A percentile compares a stretch with the other conserved stretches of the same genome.
These are phyloP conservation scores for Zymoseptoria brevis DNA, from an alignment of 2,329 filamentous ascomycete species.

Conservation along the genomic window DNA sequence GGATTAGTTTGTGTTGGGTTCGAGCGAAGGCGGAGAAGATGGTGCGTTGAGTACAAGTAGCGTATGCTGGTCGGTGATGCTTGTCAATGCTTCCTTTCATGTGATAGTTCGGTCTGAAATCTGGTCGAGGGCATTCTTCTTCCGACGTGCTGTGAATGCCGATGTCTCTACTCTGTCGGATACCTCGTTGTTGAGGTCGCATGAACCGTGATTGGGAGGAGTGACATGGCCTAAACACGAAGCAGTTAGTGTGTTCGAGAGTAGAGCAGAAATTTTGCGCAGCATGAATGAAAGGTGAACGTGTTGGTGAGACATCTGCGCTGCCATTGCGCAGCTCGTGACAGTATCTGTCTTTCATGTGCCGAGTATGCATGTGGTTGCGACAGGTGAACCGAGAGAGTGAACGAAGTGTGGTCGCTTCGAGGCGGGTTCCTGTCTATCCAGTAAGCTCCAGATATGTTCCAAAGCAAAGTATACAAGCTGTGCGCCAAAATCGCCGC, in stretches of 20 bases:
- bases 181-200: background rate
- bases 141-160: background rate
- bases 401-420: background rate
- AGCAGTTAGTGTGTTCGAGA: background rate
- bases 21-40: background rate
- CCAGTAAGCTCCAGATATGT: background rate
- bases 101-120: background rate
- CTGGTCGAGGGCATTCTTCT: background rate
- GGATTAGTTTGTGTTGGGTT: background rate
- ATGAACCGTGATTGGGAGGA: background rate
- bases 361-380: background rate
- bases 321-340: background rate
- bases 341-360: background rate
- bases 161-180: background rate
- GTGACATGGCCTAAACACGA: background rate
- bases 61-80: no score
- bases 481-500: background rate
- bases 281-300: no score
- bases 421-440: background rate
- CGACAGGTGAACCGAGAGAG: background rate
- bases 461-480: background rate
- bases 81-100: background rate
- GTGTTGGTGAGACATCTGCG: background rate
- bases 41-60: no score
- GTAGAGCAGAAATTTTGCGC: background rate